A percentile compares a stretch with the other conserved stretches of the same genome.
phyloP scores from a whole-genome alignment of 2,329 filamentous ascomycete genomes.

The Nemania diffusa region DNA sequence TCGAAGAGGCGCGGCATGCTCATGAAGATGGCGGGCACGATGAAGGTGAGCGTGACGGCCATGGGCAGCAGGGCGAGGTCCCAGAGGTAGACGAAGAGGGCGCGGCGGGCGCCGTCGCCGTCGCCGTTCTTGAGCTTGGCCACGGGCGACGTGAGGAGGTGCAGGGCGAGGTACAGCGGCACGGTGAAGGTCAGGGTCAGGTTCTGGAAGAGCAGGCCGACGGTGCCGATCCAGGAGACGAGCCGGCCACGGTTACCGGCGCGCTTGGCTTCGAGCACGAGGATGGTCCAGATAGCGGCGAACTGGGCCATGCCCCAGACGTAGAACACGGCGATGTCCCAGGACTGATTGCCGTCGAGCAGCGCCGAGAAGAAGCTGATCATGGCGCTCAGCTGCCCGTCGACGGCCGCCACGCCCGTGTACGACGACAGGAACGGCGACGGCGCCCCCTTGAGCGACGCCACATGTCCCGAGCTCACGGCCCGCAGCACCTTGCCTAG shows the following conservation, averaged over 20 bases:
- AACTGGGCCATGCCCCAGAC: conserved; percentile 47
- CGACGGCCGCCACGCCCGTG: conserved; percentile 37
- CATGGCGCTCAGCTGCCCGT: conserved; percentile 44
- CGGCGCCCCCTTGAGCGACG: conserved; percentile 37
- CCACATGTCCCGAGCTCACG: conserved; percentile 23
- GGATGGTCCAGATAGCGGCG: conserved; percentile 43
- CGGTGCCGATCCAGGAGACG: conserved; percentile 40
- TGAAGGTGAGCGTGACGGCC: conserved; percentile 43
- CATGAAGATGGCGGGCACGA: conserved; percentile 46
- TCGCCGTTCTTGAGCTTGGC: conserved; percentile 39
- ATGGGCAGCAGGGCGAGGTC: conserved; percentile 47
- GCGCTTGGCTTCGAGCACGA: conserved; percentile 47
- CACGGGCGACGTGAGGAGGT: conserved; percentile 47
- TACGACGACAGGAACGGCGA: conserved; percentile 40
- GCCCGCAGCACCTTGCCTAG: conserved; percentile 27
- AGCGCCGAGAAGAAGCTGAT: conserved; percentile 43
- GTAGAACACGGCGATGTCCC: conserved; percentile 41
- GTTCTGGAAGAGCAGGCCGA: conserved; percentile 44
- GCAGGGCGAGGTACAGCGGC: conserved; percentile 46
- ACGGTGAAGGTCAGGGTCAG: conserved; percentile 43
- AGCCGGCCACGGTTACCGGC: conserved; percentile 43
- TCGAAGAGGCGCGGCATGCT: conserved; percentile 41
- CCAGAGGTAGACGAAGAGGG: conserved; percentile 47
- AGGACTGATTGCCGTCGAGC: conserved; percentile 43
- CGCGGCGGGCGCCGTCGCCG: conserved; percentile 38